Base-by-base conservation (phyloP, 768 basidiomycete species). In the Tricholoma flavovirens region DNA sequence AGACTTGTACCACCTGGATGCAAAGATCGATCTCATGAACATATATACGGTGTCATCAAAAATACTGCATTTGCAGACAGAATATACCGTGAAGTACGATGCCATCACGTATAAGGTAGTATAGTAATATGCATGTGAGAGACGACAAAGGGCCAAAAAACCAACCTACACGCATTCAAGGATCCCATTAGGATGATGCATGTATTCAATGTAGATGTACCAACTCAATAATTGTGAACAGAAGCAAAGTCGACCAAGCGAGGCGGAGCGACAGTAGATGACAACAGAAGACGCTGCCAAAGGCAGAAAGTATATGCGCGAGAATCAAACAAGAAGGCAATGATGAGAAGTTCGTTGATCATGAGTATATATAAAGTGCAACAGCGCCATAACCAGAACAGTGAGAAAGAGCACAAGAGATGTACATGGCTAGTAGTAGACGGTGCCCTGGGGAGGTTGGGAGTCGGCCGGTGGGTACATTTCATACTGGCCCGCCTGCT, bases 401-500 rank as follows among this genome's bases (percentile, higher is more conserved):
- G 24, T 14, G 38, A 49, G 9, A 54, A 21, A 46, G 43, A 55
- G 43, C 29, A 49, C 30, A 57, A 56, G 26, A 29, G 42, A 48
- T 61, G 64, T 57, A 60, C 32, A 58, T 46, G 51, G 66, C 77
- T 77, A 86, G 71, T 87, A 88, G 71, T 87, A 87, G 62, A 78
- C 79, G 60, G 77, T 72, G 60, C 78, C 77, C 67, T 81, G 75
- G 46, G 74, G 73, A 49, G 73, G 60, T 55, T 75, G 78, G 62
- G 64, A 65, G 17, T 53, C 57, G 40, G 83, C 80, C 65, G 77
- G 67, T 54, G 78, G 74, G 70, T 87, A 87, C 78, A 81, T 76
- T 60, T 87, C 86, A 70, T 87, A 88, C 62, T 80, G 81, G 67
- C 81, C 78, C 59, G 74, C 69, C 61, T 84, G 84, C 43, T 84